Percentiles rank a stretch among this genome's conserved stretches.
phyloP scores from a whole-genome alignment of 192 early-diverging fungal genomes.

The Coemansia sp. region DNA sequence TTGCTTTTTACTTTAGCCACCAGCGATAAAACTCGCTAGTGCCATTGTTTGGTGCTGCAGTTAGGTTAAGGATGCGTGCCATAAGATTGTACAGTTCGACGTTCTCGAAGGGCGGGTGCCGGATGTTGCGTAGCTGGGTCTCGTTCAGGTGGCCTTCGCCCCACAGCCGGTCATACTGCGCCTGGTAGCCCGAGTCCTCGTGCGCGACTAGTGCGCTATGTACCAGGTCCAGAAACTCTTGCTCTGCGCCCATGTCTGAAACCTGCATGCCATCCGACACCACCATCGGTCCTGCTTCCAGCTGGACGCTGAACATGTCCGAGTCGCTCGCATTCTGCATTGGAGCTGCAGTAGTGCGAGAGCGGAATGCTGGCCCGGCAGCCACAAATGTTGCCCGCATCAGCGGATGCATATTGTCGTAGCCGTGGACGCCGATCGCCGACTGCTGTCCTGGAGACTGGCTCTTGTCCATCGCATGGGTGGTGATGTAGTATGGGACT shows the following conservation, averaged over 20 bases:
- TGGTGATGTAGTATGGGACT: constrained; percentile 61
- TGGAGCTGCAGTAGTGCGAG: constrained; percentile 6
- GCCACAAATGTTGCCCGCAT: constrained; percentile 90
- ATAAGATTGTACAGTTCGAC: constrained; percentile 73
- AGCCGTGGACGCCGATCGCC: constrained; percentile 76
- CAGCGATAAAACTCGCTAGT: too few relatives aligned
- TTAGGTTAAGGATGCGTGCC: constrained; percentile 12
- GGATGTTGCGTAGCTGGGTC: constrained; percentile 16
- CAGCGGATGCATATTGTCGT: constrained; percentile 66
- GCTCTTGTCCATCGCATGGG: constrained; percentile 14
- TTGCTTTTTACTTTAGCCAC: too few relatives aligned
- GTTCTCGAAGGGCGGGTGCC: constrained; percentile 63
- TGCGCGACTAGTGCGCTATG: constrained; percentile 22
- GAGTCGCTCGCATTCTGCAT: constrained; percentile 5
- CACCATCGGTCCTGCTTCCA: background rate
- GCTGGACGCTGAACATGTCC: constrained; percentile 7
- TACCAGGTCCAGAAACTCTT: constrained; percentile 42
- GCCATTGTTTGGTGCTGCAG: too few relatives aligned
- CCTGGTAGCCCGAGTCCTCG: constrained; percentile 9
- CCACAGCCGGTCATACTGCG: constrained; percentile 39
- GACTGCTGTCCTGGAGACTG: constrained; percentile 14
- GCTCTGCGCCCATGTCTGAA: constrained; percentile 42
- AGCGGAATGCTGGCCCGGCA: constrained; percentile 63
- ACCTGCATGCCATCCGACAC: constrained; percentile 19
- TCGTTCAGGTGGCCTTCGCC: constrained; percentile 23